phyloP scores from a whole-genome alignment of 768 basidiomycete species.

The Sarcodon sp. region DNA sequence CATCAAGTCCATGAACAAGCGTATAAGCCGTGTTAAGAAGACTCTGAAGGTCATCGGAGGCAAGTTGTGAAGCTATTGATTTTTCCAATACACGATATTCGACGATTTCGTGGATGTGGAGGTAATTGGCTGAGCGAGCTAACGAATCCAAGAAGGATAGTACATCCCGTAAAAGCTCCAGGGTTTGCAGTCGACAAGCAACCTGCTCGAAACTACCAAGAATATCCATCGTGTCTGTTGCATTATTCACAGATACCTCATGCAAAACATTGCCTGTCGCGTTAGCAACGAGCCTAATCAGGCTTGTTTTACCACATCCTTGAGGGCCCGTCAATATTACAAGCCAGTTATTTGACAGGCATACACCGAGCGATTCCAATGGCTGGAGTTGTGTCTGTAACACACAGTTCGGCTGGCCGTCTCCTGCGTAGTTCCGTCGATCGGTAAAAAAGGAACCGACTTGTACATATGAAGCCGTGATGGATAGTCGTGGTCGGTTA shows the following conservation, averaged over 20 bases:
- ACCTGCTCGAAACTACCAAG: constrained; percentile 94
- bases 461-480: constrained; percentile 39
- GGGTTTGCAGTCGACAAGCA: constrained; percentile 32
- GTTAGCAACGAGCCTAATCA: constrained; percentile 59
- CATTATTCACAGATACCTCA: constrained; percentile 71
- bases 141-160: constrained; percentile 24
- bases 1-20: constrained; percentile 17
- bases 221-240: constrained; percentile 89
- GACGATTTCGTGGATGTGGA: too few species aligned
- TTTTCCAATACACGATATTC: too few species aligned
- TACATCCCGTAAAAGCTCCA: constrained; percentile 25
- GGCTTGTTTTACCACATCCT: constrained; percentile 66
- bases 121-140: constrained; percentile 17
- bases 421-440: constrained; percentile 20
- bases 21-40: constrained; percentile 14
- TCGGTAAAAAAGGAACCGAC: constrained; percentile 46
- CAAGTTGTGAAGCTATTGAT: not conserved
- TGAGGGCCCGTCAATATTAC: constrained; percentile 75
- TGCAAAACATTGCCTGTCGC: constrained; percentile 54
- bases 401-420: constrained; percentile 31
- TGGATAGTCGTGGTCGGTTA: constrained; percentile 21
- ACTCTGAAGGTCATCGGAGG: not conserved
- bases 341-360: constrained; percentile 70
- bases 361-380: constrained; percentile 65
- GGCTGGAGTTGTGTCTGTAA: constrained; percentile 51